These are phyloP conservation scores for Punctularia strigosozonata DNA, from an alignment of 768 basidiomycete species.

Conservation along the genomic window DNA sequence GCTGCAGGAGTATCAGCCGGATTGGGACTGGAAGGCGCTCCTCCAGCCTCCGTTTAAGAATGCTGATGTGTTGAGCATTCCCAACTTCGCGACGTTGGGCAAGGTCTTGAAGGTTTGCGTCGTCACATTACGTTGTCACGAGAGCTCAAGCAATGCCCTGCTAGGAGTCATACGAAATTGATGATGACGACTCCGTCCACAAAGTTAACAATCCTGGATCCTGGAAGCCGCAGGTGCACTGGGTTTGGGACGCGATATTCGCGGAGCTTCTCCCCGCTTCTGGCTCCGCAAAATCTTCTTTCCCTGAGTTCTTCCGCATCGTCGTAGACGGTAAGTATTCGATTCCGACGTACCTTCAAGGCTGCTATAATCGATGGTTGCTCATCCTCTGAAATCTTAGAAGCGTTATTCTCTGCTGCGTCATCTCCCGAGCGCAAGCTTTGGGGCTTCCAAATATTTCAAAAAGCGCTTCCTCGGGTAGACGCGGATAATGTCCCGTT, in stretches of 20 bases:
- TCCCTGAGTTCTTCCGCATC: slow-evolving; percentile 84
- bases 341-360: not conserved
- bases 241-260: slow-evolving; percentile 80
- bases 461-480: slow-evolving; percentile 62
- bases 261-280: slow-evolving; percentile 55
- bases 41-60: slow-evolving; percentile 71
- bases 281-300: slow-evolving; percentile 41
- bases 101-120: slow-evolving; percentile 62
- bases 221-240: slow-evolving; percentile 90
- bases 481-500: slow-evolving; percentile 59
- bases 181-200: slow-evolving; percentile 14
- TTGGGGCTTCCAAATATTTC: slow-evolving; percentile 93
- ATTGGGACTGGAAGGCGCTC: slow-evolving; percentile 54
- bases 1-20: slow-evolving; percentile 48
- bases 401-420: slow-evolving; percentile 75
- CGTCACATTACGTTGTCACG: slow-evolving; percentile 5
- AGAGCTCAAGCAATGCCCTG: slow-evolving; percentile 1
- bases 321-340: slow-evolving; percentile 76
- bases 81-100: slow-evolving; percentile 67
- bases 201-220: slow-evolving; percentile 28
- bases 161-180: slow-evolving; percentile 38
- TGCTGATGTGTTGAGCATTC: slow-evolving; percentile 48
- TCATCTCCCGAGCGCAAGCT: slow-evolving; percentile 84
- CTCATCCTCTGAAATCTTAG: slow-evolving; percentile 26
- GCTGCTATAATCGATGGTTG: not conserved